Evolutionary conservation across 2,329 filamentous ascomycete genomes (phyloP).

Genomic region (Aureobasidium lini): DNA sequence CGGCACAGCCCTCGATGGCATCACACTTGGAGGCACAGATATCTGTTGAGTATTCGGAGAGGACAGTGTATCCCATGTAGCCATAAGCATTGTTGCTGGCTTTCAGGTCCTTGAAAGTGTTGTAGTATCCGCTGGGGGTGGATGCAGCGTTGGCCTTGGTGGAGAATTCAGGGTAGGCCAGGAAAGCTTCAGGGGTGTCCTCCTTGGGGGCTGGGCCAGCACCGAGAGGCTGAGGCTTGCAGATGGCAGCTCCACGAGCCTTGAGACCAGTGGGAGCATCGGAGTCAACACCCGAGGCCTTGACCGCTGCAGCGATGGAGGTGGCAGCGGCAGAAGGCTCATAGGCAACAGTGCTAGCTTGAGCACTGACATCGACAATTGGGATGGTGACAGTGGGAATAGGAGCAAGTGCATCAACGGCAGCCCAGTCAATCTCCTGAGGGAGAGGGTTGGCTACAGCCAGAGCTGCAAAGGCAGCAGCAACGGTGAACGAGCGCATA

Average conservation of each 20-base stretch:
- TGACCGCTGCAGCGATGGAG: background rate
- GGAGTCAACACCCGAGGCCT: background rate
- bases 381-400: constrained; percentile 12
- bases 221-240: constrained; percentile 3
- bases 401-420: constrained; percentile 14
- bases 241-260: background rate
- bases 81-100: constrained; percentile 17
- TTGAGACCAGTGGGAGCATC: background rate
- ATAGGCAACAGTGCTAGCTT: constrained; percentile 15
- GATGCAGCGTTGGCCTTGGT: constrained; percentile 15
- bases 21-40: constrained; percentile 15
- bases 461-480: constrained; percentile 13
- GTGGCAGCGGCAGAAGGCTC: constrained; percentile 12
- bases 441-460: constrained; percentile 14
- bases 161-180: constrained; percentile 16
- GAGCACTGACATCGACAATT: constrained; percentile 11
- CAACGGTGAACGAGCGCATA: constrained; percentile 9
- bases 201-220: constrained; percentile 2
- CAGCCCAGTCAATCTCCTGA: constrained; percentile 17
- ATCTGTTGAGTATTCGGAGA: constrained; percentile 12
- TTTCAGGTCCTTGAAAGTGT: constrained; percentile 17
- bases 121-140: constrained; percentile 17
- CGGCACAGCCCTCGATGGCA: constrained; percentile 12
- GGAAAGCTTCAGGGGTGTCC: constrained; percentile 18
- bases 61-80: constrained; percentile 22